Conservation (phyloP, 2,329 filamentous ascomycete genomes). For the Malbranchea cinnamomea region DNA sequence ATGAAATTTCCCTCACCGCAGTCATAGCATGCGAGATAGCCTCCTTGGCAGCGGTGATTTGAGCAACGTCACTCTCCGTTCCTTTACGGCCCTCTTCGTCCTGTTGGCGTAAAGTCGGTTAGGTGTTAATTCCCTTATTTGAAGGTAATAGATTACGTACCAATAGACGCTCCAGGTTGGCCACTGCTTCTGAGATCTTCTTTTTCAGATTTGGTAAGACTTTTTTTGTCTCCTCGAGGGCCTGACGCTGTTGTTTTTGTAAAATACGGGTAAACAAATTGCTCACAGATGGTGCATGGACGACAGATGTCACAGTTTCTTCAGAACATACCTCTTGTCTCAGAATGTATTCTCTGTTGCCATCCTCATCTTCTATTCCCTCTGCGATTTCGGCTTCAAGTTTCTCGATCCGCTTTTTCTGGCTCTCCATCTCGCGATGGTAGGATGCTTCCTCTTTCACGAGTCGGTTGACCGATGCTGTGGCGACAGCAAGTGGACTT, state of each 20-base stretch:
- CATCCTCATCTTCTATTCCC: constrained; percentile 49
- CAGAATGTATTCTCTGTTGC: constrained; percentile 63
- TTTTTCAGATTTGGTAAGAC: constrained; percentile 59
- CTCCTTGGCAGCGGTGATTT: constrained; percentile 28
- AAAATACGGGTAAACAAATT: constrained; percentile 1
- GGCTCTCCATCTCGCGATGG: constrained; percentile 66
- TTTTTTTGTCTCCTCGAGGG: constrained; percentile 73
- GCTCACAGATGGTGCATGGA: background rate
- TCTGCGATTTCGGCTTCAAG: constrained; percentile 45
- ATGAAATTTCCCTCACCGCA: constrained; percentile 25
- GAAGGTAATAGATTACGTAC: constrained; percentile 35
- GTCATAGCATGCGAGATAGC: constrained; percentile 23
- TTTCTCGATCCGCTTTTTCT: constrained; percentile 55
- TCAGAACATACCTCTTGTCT: constrained; percentile 62
- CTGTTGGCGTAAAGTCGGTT: constrained; percentile 11
- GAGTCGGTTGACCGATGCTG: constrained; percentile 63
- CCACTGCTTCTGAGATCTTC: constrained; percentile 56
- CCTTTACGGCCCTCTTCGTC: constrained; percentile 27
- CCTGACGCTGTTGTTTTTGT: constrained; percentile 45
- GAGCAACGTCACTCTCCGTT: constrained; percentile 23
- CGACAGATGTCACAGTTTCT: too few relatives aligned
- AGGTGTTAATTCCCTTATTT: background rate
- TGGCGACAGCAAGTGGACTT: constrained; percentile 62
- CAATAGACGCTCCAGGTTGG: constrained; percentile 61
- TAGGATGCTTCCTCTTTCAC: constrained; percentile 88